Evolutionary conservation across 1,284 basidiomycete genomes (phyloP).

Genomic region (Coniferiporia weirii): DNA sequence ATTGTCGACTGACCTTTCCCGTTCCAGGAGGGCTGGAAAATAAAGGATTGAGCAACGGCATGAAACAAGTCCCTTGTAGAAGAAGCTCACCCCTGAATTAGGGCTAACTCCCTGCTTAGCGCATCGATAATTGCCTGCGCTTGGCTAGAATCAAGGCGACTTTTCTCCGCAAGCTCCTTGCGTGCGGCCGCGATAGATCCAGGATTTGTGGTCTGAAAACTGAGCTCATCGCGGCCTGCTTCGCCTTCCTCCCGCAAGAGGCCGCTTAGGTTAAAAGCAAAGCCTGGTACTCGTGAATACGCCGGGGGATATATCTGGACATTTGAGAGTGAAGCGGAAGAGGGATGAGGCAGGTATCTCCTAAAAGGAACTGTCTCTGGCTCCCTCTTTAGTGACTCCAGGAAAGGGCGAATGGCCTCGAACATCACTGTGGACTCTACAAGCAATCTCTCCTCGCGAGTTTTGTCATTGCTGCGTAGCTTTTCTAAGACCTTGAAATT

Average conservation of each 20-base stretch:
- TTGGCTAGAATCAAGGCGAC: slow-evolving; percentile 60
- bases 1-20: slow-evolving; percentile 48
- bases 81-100: slow-evolving; percentile 69
- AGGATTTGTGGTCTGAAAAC: slow-evolving; percentile 31
- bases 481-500: slow-evolving; percentile 41
- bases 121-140: slow-evolving; percentile 60
- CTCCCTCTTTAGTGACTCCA: slow-evolving; percentile 46
- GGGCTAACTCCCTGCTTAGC: slow-evolving; percentile 50
- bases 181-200: slow-evolving; percentile 38
- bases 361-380: slow-evolving; percentile 51
- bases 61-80: neutral
- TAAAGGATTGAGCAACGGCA: neutral
- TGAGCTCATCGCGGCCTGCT: slow-evolving; percentile 23
- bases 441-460: slow-evolving; percentile 30
- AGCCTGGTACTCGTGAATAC: slow-evolving; percentile 44
- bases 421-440: slow-evolving; percentile 59
- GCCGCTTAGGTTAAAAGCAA: slow-evolving; percentile 43
- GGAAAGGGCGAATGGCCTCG: slow-evolving; percentile 56
- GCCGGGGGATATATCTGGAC: slow-evolving; percentile 40
- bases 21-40: slow-evolving; percentile 62
- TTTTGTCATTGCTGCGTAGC: slow-evolving; percentile 23
- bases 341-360: slow-evolving; percentile 43
- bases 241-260: slow-evolving; percentile 29
- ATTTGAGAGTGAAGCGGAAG: slow-evolving; percentile 27
- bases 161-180: slow-evolving; percentile 36